Conservation (phyloP, 192 early-diverging fungal genomes). For the Coemansia sp. region DNA sequence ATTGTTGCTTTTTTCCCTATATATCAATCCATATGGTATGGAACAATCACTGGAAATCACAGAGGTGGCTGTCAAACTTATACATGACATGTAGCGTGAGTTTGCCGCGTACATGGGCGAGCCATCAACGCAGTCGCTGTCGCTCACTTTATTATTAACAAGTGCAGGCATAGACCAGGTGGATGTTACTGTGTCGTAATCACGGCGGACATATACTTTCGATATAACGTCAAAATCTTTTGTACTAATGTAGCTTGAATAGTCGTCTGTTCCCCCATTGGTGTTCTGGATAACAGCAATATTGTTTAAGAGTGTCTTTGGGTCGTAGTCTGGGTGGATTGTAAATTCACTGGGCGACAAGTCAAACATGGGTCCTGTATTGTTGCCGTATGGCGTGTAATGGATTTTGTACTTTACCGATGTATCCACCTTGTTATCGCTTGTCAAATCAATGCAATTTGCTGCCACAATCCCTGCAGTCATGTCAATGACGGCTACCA, state of each 20-base stretch:
- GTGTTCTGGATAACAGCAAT: not conserved
- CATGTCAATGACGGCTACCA: conserved; percentile 33
- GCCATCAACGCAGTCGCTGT: not conserved
- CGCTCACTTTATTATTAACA: not conserved
- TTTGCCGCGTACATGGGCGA: not conserved
- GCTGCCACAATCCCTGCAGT: conserved; percentile 29
- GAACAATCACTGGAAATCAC: not conserved
- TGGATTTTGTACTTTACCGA: conserved; percentile 12
- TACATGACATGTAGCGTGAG: not conserved
- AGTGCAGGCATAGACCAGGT: not conserved
- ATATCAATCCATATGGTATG: conserved; percentile 17
- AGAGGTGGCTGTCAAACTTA: not conserved
- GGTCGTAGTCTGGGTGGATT: conserved; percentile 23
- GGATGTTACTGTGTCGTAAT: not conserved
- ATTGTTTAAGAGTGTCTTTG: conserved; percentile 26
- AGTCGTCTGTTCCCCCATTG: not conserved
- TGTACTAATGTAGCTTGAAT: not conserved
- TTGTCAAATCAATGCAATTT: conserved; percentile 28
- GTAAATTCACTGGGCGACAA: not conserved
- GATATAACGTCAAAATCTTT: not conserved
- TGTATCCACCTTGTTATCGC: conserved; percentile 10
- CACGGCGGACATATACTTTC: not conserved
- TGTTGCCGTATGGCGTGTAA: conserved; percentile 8
- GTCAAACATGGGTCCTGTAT: not conserved
- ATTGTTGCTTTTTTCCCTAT: not conserved